Evolutionary conservation across 805 yeast genomes (phyloP), one percentile per base, ranked within the genome.

Genomic region (Tetrapisispora taiwanensis): DNA sequence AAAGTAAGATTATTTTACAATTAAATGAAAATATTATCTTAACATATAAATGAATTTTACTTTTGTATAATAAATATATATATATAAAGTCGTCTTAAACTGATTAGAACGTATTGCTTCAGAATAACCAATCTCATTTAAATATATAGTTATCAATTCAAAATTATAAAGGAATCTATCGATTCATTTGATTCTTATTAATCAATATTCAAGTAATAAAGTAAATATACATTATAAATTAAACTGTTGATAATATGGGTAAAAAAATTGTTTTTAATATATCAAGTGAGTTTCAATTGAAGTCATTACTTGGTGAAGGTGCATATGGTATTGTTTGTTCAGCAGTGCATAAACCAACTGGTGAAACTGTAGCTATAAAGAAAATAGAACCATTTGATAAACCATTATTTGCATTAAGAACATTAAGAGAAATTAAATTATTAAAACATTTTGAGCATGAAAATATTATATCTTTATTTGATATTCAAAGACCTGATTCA

Each of bases 271-370:
- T 77, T 2, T 90, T 90, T 71, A 86, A 87, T 61, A 90, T 90
- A 24, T 79, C 89, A 26, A 84, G 83, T 48, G 88, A 85, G 57
- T 90, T 89, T 63, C 87, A 87, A 62, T 79, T 90, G 39, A 71
- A 81, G 42, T 87, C 85, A 52, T 76, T 90, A 14, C 80, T 90
- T 1, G 97, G 97, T 8, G 95, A 88, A 63, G 97, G 97, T 17
- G 97, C 97, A 0, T 90, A 90, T 59, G 97, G 97, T 6, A 79
- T 89, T 12, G 97, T 90, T 10, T 80, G 96, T 62, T 78, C 90
- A 10, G 97, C 97, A 0, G 66, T 80, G 10, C 95, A 90, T 64
- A 76, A 77, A 56, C 95, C 95, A 6, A 76, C 92, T 1, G 81
- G 82, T 44, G 89, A 83, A 53, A 78, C 78, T 50, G 97, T 90